Percentiles rank a stretch among this genome's conserved stretches.
phyloP scores from a whole-genome alignment of 2,329 filamentous ascomycete species.

The Podosphaera leucotricha region DNA sequence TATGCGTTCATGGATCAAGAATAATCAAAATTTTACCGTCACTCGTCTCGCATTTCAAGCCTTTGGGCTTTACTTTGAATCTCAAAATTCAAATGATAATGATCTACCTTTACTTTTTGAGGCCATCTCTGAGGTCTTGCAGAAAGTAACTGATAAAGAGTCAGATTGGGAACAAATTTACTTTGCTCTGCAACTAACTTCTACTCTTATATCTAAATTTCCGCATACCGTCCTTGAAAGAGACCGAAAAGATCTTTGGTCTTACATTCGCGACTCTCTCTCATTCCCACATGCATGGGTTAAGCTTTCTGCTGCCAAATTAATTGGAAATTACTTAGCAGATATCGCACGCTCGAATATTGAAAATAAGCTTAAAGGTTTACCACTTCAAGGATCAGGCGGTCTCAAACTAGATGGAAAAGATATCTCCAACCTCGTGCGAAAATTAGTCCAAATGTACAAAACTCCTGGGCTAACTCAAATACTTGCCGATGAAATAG shows the following conservation, averaged over 20 bases:
- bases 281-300: conserved; percentile 50
- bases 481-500: conserved; percentile 51
- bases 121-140: conserved; percentile 28
- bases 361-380: conserved; percentile 23
- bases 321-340: conserved; percentile 55
- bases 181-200: conserved; percentile 45
- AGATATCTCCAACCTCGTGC: conserved; percentile 36
- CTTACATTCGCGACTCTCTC: conserved; percentile 40
- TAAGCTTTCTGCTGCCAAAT: conserved; percentile 50
- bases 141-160: conserved; percentile 25
- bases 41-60: conserved; percentile 54
- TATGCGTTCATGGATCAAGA: conserved; percentile 52
- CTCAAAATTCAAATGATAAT: conserved; percentile 32
- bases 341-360: conserved; percentile 48
- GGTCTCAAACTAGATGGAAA: conserved; percentile 44
- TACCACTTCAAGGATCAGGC: conserved; percentile 44
- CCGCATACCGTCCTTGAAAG: conserved; percentile 38
- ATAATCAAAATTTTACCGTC: conserved; percentile 48
- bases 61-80: conserved; percentile 65
- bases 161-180: conserved; percentile 52
- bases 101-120: conserved; percentile 30
- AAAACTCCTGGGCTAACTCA: conserved; percentile 43
- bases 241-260: conserved; percentile 45
- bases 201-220: conserved; percentile 41
- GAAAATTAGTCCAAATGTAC: conserved; percentile 27